These are phyloP conservation scores for Calonectria pauciramosa DNA, from an alignment of 2,329 filamentous ascomycete species.

Conservation along the genomic window DNA sequence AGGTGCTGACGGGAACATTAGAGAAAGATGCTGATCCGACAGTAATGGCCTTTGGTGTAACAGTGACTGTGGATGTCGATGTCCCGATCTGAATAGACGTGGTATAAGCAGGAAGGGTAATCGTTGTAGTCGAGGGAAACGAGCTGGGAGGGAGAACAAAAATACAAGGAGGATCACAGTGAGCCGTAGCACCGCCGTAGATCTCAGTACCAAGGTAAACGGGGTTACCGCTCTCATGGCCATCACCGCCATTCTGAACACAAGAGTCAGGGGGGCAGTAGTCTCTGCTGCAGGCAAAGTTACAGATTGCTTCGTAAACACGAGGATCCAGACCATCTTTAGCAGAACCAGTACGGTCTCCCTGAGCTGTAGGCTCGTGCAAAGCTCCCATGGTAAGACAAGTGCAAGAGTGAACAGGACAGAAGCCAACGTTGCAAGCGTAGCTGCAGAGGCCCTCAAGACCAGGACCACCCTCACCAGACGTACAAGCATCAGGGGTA, in stretches of 20 bases:
- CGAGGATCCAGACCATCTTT: conserved; percentile 2
- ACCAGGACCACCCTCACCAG: conserved; percentile 4
- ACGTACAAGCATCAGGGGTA: conserved; percentile 8
- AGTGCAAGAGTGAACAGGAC: conserved; percentile 3
- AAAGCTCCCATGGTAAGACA: conserved; percentile 4
- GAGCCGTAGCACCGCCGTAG: background rate
- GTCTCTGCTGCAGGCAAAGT: conserved; percentile 9
- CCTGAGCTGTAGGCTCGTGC: background rate
- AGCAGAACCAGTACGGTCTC: background rate
- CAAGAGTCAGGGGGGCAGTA: conserved; percentile 10
- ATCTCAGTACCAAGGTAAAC: background rate
- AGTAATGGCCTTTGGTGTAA: conserved; percentile 6
- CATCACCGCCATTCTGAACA: conserved; percentile 5
- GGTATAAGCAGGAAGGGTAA: background rate
- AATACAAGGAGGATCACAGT: conserved; percentile 9
- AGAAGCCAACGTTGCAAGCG: conserved; percentile 14
- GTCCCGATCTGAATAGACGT: conserved; percentile 1
- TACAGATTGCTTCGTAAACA: conserved; percentile 14
- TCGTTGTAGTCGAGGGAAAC: conserved; percentile 6
- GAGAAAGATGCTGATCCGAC: background rate
- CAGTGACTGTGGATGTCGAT: background rate
- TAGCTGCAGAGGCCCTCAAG: background rate
- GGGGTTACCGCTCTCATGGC: background rate
- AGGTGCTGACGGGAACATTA: background rate
- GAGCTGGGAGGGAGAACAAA: conserved; percentile 9